Evolutionary conservation across 1,284 basidiomycete genomes (phyloP), one percentile per base, ranked within the genome.

Genomic region (Ustilago curta): DNA sequence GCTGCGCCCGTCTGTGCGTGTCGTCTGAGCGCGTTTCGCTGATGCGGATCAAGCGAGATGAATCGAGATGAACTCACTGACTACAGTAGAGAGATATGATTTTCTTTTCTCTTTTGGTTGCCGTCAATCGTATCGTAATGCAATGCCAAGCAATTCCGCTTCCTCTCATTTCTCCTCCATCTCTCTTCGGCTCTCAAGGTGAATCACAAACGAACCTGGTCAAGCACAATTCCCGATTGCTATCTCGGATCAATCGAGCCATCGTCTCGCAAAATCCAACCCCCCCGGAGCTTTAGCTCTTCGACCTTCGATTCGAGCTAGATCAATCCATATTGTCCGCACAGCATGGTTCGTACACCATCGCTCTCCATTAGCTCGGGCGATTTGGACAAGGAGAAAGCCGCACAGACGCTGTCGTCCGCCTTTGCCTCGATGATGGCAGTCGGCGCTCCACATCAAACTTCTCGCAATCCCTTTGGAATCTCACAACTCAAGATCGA

Each of bases 361-460:
- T 70, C 68, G 11, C 39, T 70, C n/a, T 63, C 67, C 16, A 37
- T 53, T 9, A 53, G 49, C 5, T 60, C 58, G 35, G 51, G 61
- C 44, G 68, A 70, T 23, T 65, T 54, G 49, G 68, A 70, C 54
- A 64, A 39, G 40, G 68, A 70, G 3, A 59, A 55, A 29, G 68
- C 68, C 7, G 49, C 6, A 1, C 51, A 59, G 11, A 73, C 70
- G 7, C 53, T 73, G 2, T 73, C 70, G 5, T 73, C 70, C 14
- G 70, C 70, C 21, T 73, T 73, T 47, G 70, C 70, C 9, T 68
- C 70, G 25, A 73, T 73, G 65, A 58, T 73, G 11, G 64, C 70
- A 2, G 70, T 73, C 9, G 70, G 70, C 4, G 64, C 61, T 3
- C 70, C 70, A 14, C 49, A 68, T 29, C 70, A 64, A 23, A 53